A percentile compares a stretch with the other conserved stretches of the same genome.
phyloP scores from a whole-genome alignment of 306 rosid genomes.

The Glycyrrhiza uralensis region DNA sequence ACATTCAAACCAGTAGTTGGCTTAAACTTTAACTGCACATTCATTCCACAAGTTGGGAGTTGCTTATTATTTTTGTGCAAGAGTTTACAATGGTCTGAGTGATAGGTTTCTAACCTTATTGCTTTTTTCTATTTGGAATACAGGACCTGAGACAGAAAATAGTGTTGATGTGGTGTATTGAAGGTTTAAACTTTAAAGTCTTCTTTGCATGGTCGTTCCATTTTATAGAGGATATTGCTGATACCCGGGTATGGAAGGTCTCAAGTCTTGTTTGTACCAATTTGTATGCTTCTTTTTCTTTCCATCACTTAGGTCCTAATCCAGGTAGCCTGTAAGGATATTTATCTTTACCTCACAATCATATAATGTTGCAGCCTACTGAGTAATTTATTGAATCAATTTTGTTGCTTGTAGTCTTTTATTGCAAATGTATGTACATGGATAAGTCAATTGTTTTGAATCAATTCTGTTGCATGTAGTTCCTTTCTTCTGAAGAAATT shows the following conservation, averaged over 20 bases:
- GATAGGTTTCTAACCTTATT: constrained; percentile 17
- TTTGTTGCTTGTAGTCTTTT: constrained; percentile 35
- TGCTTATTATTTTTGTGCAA: not conserved
- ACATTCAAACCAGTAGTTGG: not conserved
- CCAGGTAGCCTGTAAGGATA: constrained; percentile 20
- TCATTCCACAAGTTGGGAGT: not conserved
- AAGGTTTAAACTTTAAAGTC: constrained; percentile 22
- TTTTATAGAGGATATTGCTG: constrained; percentile 31
- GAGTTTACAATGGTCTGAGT: not conserved
- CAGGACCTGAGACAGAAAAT: constrained; percentile 47
- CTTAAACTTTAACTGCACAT: not conserved
- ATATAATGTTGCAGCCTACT: constrained; percentile 21
- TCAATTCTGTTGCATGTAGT: constrained; percentile 33
- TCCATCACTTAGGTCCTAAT: constrained; percentile 20
- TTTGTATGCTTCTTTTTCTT: constrained; percentile 13
- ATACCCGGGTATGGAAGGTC: constrained; percentile 20
- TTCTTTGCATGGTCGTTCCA: not conserved
- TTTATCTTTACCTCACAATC: constrained; percentile 4
- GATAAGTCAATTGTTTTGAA: constrained; percentile 23
- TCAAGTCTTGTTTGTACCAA: constrained; percentile 12
- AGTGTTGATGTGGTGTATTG: constrained; percentile 38
- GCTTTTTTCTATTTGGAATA: constrained; percentile 27
- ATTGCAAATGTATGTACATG: constrained; percentile 39
- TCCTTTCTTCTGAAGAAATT: not conserved
- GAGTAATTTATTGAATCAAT: constrained; percentile 26